Base-by-base conservation (phyloP, 2,329 filamentous ascomycete species). In the Verticillium zaregamsianum region DNA sequence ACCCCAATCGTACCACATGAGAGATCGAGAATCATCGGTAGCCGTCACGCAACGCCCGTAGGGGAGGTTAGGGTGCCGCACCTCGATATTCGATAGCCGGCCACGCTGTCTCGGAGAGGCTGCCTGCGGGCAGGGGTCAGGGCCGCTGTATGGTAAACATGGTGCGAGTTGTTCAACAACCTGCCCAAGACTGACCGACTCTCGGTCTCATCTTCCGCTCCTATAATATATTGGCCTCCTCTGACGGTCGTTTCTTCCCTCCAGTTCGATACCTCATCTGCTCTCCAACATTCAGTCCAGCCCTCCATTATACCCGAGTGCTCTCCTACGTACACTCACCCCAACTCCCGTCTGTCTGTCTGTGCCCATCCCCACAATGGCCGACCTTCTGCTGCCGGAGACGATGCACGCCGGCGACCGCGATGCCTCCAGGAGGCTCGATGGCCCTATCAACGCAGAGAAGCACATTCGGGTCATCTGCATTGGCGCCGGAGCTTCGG, bases 401-500 rank as follows among this genome's bases (percentile, higher is more conserved):
- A 45, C 54, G 11, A 57, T 25, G 17, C 57, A 54, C 7, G 11
- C 57, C 15, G 55, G 62, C 17, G 49, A 59, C 15, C 57, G 57
- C 35, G 59, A 62, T 55, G 25, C 58, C 17, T 35, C 39, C 14
- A 57, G 45, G 17, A 45, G 58, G 12, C 31, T 64, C 5, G 59
- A 61, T 14, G 57, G 40, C 12, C 64, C 62, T 9, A 55, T 65
- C 12, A 62, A 65, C 39, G 55, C 12, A 11, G 64, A 65, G 39
- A 52, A 61, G 25, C 58, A 62, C 31, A 60, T 60, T 23, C 60
- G 62, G 4, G 52, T 75, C 28, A 73, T 83, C 23, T 79, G 76
- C 64, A 70, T 82, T 57, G 81, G 81, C 7, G 80, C 81, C 8
- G 81, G 81, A 17, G 76, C 78, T 4, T 80, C 79, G 3, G 81